Evolutionary conservation across 495 filamentous ascomycete genomes (phyloP).

Genomic region (Saxophila tyrrhenica): DNA sequence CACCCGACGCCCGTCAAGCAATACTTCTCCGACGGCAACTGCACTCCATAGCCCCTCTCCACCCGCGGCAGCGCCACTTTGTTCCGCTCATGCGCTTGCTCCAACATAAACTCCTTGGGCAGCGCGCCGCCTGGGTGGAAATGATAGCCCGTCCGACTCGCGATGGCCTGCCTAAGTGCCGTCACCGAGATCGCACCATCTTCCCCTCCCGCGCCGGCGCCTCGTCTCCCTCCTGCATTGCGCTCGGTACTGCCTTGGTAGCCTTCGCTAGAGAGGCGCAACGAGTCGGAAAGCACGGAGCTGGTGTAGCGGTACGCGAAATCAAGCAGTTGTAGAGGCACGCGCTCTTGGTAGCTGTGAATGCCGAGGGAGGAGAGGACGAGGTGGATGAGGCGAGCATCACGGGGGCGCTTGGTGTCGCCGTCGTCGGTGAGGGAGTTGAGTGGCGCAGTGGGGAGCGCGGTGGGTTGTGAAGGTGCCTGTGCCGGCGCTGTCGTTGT

Average conservation of each 20-base stretch:
- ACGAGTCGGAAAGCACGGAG: constrained; percentile 52
- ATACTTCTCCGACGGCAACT: constrained; percentile 83
- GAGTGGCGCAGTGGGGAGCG: constrained; percentile 26
- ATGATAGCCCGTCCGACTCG: constrained; percentile 51
- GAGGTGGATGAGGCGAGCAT: constrained; percentile 83
- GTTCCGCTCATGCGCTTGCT: constrained; percentile 75
- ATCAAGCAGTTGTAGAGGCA: constrained; percentile 88
- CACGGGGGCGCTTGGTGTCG: constrained; percentile 63
- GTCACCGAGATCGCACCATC: constrained; percentile 37
- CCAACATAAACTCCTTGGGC: constrained; percentile 77
- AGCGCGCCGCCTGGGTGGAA: constrained; percentile 46
- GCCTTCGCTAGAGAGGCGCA: constrained; percentile 52
- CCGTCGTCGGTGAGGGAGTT: constrained; percentile 51
- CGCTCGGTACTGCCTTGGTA: constrained; percentile 35
- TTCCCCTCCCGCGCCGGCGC: constrained; percentile 23
- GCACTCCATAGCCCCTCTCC: constrained; percentile 61
- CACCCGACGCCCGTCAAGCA: constrained; percentile 77
- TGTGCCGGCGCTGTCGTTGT: too few species aligned
- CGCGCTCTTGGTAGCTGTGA: constrained; percentile 81
- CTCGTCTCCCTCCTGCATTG: neutral
- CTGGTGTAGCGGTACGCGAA: constrained; percentile 83
- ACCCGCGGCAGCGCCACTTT: constrained; percentile 66
- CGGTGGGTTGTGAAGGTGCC: neutral
- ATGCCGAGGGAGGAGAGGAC: constrained; percentile 81
- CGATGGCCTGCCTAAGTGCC: constrained; percentile 53